Percentiles rank a stretch among this genome's conserved stretches.
Evolutionary conservation across 768 basidiomycete genomes (phyloP).

Genomic region (Gymnopilus dilepis): DNA sequence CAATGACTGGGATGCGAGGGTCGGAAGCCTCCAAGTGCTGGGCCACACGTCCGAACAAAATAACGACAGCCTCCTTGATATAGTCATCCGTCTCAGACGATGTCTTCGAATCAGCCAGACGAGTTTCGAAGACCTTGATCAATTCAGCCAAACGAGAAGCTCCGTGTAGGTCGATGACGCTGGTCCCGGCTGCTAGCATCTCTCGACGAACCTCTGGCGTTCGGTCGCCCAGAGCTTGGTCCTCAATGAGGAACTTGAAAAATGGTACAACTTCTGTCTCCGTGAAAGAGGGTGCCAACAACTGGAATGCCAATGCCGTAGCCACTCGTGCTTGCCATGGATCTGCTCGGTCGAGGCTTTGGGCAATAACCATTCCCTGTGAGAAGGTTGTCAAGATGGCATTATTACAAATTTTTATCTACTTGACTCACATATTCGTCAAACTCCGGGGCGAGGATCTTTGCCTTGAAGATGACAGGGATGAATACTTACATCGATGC

Average conservation of each 20-base stretch:
- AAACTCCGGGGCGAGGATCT: slow-evolving; percentile 87
- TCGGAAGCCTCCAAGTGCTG: slow-evolving; percentile 84
- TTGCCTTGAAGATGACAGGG: slow-evolving; percentile 57
- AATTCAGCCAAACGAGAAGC: slow-evolving; percentile 70
- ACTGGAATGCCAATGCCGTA: slow-evolving; percentile 67
- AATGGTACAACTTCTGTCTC: slow-evolving; percentile 67
- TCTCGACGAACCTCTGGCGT: slow-evolving; percentile 79
- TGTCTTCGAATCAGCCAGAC: slow-evolving; percentile 60
- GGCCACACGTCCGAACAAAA: slow-evolving; percentile 92
- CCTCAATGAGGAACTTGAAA: slow-evolving; percentile 86
- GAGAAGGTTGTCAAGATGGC: neutral
- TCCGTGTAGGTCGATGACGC: slow-evolving; percentile 85
- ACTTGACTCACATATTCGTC: slow-evolving; percentile 78
- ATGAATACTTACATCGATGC: neutral
- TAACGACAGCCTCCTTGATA: slow-evolving; percentile 94
- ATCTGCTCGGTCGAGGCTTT: slow-evolving; percentile 85
- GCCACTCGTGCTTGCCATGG: slow-evolving; percentile 89
- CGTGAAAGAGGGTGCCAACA: slow-evolving; percentile 69
- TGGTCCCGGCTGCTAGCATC: slow-evolving; percentile 86
- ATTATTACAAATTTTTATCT: neutral
- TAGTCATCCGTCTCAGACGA: slow-evolving; percentile 80
- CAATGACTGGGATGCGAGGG: slow-evolving; percentile 76
- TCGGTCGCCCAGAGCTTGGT: slow-evolving; percentile 88
- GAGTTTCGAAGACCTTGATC: slow-evolving; percentile 81
- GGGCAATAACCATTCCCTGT: slow-evolving; percentile 92